Evolutionary conservation across 2,329 filamentous ascomycete species (phyloP), one percentile per base, ranked within the genome.

Genomic region (Claviceps maximensis): DNA sequence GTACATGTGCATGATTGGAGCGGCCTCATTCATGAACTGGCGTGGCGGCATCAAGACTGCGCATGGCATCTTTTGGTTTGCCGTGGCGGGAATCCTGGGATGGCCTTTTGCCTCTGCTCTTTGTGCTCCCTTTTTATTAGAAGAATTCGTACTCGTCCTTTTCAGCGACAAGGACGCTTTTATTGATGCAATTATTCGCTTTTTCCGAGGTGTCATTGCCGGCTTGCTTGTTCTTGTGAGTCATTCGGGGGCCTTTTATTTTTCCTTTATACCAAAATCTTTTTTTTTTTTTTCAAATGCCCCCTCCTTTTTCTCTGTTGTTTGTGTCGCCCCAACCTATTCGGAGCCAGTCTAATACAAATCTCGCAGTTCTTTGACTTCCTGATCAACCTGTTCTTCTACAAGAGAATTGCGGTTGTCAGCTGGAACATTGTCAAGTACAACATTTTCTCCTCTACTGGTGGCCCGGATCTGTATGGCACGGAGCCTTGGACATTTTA

Each of bases 401-500:
- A 95, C 71, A 83, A 80, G 58, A 87, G 87, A 62, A 59, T 86
- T 7, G 83, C 82, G 4, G 68, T 90, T 41, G 88, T 95, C 7
- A 83, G 89, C 0, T 86, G 89, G 76, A 96, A 96, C 64, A 97
- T 98, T 62, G 83, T 98, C 62, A 80, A 85, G 58, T 98, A 98
- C 76, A 98, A 98, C 65, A 81, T 98, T 45, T 91, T 98, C 65
- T 86, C 87, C 8, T 82, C 82, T 7, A 78, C 80, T 0, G 87
- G 83, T 33, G 93, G 91, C 0, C 93, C 93, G 0, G 80, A 95
- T 53, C 86, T 98, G 38, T 98, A 96, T 62, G 93, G 93, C 46
- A 94, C 88, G 1, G 93, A 98, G 69, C 88, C 91, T 1, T 97
- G 91, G 93, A 85, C 90, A 51, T 98, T 96, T 66, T 98, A 98